Conservation (phyloP, 495 filamentous ascomycete genomes). For the Saxispiralis lemnorum region DNA sequence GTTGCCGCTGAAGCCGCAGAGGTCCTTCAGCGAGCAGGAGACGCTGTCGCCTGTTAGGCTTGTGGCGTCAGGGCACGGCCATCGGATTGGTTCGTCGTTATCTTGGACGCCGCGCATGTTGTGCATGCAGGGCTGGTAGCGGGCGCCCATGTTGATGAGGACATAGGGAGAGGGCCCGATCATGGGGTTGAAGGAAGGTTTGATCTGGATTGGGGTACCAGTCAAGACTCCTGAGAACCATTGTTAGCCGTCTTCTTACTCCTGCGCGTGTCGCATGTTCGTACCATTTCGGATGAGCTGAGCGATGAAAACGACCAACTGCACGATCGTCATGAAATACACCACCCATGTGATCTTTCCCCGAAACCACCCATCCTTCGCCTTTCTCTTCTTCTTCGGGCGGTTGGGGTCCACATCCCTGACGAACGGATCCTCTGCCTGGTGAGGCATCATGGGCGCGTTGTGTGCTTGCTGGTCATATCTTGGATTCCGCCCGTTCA, state of each 20-base stretch:
- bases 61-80: conserved; percentile 64
- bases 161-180: conserved; percentile 82
- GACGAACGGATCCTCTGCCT: conserved; percentile 17
- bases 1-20: conserved; percentile 59
- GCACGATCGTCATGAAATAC: conserved; percentile 58
- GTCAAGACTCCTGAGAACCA: conserved; percentile 36
- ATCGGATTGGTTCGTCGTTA: conserved; percentile 32
- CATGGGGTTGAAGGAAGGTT: conserved; percentile 86
- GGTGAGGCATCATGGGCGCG: conserved; percentile 13
- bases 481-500: conserved; percentile 23
- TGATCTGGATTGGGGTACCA: conserved; percentile 62
- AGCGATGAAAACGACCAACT: conserved; percentile 75
- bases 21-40: conserved; percentile 53
- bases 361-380: conserved; percentile 34
- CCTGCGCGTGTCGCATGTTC: conserved; percentile 12
- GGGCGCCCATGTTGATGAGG: conserved; percentile 89
- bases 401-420: conserved; percentile 25
- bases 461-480: conserved; percentile 14
- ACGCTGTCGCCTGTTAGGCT: conserved; percentile 20
- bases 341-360: conserved; percentile 64
- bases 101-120: conserved; percentile 49
- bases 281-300: conserved; percentile 70
- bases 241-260: conserved; percentile 18
- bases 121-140: conserved; percentile 91
- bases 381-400: conserved; percentile 32